Percentiles rank a stretch among this genome's conserved stretches.
These are phyloP conservation scores for Thelonectria rubi DNA, from an alignment of 2,329 filamentous ascomycete species.

Conservation along the genomic window DNA sequence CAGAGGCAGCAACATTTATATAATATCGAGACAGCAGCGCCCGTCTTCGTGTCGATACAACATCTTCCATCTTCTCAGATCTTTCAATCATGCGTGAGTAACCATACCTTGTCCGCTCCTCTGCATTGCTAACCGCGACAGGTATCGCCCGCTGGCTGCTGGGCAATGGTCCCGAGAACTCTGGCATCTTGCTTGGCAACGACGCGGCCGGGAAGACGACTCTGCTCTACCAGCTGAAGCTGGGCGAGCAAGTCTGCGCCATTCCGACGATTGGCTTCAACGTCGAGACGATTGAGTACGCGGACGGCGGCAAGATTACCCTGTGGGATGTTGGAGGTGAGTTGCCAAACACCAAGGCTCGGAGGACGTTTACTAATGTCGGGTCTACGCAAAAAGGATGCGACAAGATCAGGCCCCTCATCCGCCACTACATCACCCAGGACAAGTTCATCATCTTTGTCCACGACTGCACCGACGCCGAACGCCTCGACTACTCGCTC, in stretches of 20 bases:
- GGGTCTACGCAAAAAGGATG: constrained; percentile 30
- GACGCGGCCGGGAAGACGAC: constrained; percentile 74
- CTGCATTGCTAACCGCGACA: constrained; percentile 16
- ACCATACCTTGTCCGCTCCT: fast-evolving
- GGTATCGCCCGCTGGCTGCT: constrained; percentile 38
- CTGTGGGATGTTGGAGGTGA: constrained; percentile 46
- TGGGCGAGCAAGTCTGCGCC: constrained; percentile 90
- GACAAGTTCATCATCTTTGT: constrained; percentile 43
- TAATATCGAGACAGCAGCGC: not conserved
- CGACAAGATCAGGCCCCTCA: constrained; percentile 41
- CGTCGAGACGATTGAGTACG: constrained; percentile 74
- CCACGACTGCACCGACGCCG: constrained; percentile 40
- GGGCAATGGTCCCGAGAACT: constrained; percentile 30
- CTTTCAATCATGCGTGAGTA: constrained; percentile 33
- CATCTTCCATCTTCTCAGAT: not conserved
- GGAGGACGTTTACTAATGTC: not conserved
- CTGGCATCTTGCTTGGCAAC: constrained; percentile 35
- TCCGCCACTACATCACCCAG: constrained; percentile 40
- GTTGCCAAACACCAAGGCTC: not conserved
- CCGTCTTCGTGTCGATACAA: not conserved
- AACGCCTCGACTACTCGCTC: constrained; percentile 39
- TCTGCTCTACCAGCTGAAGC: constrained; percentile 82
- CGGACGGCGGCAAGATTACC: constrained; percentile 32
- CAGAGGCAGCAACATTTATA: not conserved
- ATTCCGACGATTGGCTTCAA: constrained; percentile 97